These are phyloP conservation scores for Colletotrichum cordylinicola DNA, from an alignment of 2,329 filamentous ascomycete species.

Conservation along the genomic window DNA sequence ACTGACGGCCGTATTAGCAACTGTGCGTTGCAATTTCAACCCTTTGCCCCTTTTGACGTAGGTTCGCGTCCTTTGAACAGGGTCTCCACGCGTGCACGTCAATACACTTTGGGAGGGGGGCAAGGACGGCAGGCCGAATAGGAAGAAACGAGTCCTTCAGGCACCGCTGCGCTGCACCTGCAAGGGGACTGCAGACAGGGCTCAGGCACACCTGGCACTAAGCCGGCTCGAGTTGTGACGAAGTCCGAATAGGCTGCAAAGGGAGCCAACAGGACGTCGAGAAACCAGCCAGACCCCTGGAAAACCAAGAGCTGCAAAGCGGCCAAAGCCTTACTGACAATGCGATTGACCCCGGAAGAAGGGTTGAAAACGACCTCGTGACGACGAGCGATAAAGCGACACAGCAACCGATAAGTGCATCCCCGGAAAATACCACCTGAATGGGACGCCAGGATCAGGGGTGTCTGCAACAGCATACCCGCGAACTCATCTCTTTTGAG, in stretches of 20 bases:
- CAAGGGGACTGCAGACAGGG: slow-evolving; percentile 2
- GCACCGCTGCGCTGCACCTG: neutral
- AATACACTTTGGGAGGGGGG: neutral
- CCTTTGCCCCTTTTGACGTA: slow-evolving; percentile 7
- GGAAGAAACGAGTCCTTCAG: neutral
- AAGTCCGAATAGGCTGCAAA: neutral
- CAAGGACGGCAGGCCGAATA: neutral
- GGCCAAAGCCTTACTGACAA: neutral
- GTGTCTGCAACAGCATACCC: neutral
- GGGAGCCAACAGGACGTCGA: neutral
- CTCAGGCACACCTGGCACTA: neutral
- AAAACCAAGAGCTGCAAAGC: neutral
- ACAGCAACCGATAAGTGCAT: neutral
- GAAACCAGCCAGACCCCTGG: neutral
- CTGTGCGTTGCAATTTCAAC: slow-evolving; percentile 7
- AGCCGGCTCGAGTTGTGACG: slow-evolving; percentile 1
- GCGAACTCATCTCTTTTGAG: slow-evolving; percentile 11
- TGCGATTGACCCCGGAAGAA: neutral
- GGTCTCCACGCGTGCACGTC: slow-evolving; percentile 18
- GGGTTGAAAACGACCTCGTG: neutral
- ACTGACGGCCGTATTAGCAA: neutral
- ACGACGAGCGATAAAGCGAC: neutral
- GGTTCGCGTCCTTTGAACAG: neutral
- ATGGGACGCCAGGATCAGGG: slow-evolving; percentile 14
- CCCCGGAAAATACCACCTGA: slow-evolving; percentile 19